Evolutionary conservation across 1,284 basidiomycete species (phyloP), one percentile per base, ranked within the genome.

Genomic region (Tilletiaria anomala): DNA sequence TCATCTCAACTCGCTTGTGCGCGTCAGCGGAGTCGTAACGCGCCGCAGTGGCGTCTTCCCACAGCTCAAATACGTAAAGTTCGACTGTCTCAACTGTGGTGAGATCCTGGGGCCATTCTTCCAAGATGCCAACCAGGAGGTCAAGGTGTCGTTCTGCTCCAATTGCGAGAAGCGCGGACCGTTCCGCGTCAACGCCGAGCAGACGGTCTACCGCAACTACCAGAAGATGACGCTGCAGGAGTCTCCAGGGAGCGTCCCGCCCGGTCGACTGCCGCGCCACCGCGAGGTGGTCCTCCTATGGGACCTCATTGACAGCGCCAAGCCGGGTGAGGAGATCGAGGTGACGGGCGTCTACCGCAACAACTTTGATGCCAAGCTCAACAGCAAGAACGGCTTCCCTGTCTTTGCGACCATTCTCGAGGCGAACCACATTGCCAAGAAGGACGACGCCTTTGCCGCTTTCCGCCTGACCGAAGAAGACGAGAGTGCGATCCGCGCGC

Each of bases 171-270:
- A 81, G 51, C 84, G 84, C 60, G 93, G 93, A 0, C 93, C 91
- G 2, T 99, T 97, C 72, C 75, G 78, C 1, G 82, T 99, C 64
- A 99, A 97, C 67, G 91, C 88, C 24, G 89, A 96, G 65, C 87
- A 97, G 83, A 99, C 93, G 0, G 80, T 99, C 3, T 99, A 97
- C 69, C 77, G 93, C 44, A 99, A 97, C 69, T 97, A 93, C 68
- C 93, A 99, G 68, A 94, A 87, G 70, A 85, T 97, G 84, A 96
- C 91, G 3, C 70, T 99, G 33, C 91, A 99, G 65, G 93, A 99
- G 68, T 89, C 87, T 11, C 91, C 91, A n/a, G 93, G 91, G 2
- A 87, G 84, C 3, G 91, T 99, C 2, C 93, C 91, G 38, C 88
- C 91, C 14, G 91, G 91, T 68, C 85, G 91, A 58, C 74, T 97